phyloP scores from a whole-genome alignment of 2,329 filamentous ascomycete species.

The Ophiocordyceps unilateralis region DNA sequence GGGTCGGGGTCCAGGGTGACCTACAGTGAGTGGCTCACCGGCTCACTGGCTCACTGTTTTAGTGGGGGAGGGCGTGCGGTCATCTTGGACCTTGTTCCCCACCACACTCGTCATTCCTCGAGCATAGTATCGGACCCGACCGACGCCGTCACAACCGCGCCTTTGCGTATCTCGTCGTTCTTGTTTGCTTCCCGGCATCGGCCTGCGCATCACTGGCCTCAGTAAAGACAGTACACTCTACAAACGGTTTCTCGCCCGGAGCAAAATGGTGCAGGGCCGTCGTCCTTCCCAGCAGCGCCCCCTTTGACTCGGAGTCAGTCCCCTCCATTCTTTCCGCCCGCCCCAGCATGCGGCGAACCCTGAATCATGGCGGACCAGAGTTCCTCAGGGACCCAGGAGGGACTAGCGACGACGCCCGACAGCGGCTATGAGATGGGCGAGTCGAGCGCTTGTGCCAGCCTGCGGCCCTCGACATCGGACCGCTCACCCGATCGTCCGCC shows the following conservation, averaged over 20 bases:
- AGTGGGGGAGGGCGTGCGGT: not conserved
- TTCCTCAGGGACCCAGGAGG: constrained; percentile 1
- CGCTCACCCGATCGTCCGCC: no score
- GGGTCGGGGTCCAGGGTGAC: no score
- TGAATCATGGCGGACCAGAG: constrained; percentile 6
- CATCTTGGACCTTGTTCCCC: not conserved
- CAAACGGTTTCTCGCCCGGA: no score
- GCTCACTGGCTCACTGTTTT: not conserved
- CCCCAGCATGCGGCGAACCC: constrained; percentile 8
- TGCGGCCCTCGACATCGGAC: constrained; percentile 1
- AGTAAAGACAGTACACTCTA: no score
- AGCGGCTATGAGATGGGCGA: constrained; percentile 25
- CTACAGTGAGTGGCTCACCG: not conserved
- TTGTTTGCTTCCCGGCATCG: no score
- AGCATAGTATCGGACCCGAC: not conserved
- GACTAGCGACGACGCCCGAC: constrained; percentile 5
- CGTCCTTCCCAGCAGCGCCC: not conserved
- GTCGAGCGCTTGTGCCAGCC: constrained; percentile 15
- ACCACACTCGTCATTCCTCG: not conserved
- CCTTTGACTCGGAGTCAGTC: not conserved
- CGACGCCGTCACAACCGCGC: not conserved
- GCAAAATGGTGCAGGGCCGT: constrained; percentile 3
- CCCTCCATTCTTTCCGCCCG: not conserved
- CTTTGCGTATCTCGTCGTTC: no score
- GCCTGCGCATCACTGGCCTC: no score